Conservation (phyloP, 2,329 filamentous ascomycete species). For the Ploettnerulaceae sp. region DNA sequence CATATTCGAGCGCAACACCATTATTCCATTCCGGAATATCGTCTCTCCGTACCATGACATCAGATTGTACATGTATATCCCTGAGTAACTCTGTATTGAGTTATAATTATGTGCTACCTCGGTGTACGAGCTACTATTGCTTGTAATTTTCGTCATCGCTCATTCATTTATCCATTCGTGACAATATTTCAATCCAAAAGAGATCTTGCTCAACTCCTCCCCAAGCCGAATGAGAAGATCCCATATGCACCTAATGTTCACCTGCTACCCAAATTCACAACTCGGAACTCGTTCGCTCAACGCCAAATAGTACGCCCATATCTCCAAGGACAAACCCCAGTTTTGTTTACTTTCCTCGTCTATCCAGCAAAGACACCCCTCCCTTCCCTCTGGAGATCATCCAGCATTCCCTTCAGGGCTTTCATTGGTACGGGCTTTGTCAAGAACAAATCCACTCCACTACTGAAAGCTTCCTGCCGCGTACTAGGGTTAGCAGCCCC, state of each 20-base stretch:
- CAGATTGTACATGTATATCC: too few relatives aligned
- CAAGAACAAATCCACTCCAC: conserved; percentile 50
- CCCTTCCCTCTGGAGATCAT: conserved; percentile 28
- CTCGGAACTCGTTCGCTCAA: neutral
- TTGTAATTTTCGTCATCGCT: neutral
- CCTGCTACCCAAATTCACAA: neutral
- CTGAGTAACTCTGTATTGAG: too few relatives aligned
- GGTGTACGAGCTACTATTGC: too few relatives aligned
- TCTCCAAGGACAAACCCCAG: too few relatives aligned
- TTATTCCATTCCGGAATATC: too few relatives aligned
- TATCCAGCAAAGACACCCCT: conserved; percentile 13
- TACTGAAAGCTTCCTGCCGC: conserved; percentile 45
- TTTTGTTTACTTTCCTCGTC: neutral
- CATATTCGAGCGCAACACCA: neutral
- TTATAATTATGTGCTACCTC: too few relatives aligned
- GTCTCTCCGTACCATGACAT: too few relatives aligned
- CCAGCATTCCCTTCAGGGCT: conserved; percentile 28
- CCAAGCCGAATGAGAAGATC: neutral
- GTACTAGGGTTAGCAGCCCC: conserved; percentile 47
- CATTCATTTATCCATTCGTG: too few relatives aligned
- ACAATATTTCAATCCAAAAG: too few relatives aligned
- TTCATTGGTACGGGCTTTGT: conserved; percentile 46
- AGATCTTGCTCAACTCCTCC: too few relatives aligned
- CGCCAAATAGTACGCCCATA: neutral
- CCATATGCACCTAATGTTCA: too few relatives aligned